phyloP scores from a whole-genome alignment of 2,329 filamentous ascomycete species.

The Parafenestella ontariensis region DNA sequence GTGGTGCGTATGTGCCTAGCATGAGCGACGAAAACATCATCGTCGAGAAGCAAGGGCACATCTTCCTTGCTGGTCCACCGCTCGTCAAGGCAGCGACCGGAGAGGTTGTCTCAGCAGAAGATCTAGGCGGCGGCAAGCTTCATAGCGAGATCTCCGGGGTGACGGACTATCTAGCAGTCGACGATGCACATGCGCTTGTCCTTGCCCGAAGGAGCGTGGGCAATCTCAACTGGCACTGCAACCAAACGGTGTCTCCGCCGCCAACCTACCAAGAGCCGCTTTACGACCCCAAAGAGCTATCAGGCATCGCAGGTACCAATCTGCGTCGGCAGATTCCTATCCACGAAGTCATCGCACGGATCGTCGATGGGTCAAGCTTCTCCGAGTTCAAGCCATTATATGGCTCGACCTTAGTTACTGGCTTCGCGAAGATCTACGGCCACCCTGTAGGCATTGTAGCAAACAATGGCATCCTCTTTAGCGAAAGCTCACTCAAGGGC shows the following conservation, averaged over 20 bases:
- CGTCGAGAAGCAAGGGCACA: slow-evolving; percentile 92
- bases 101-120: slow-evolving; percentile 88
- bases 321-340: slow-evolving; percentile 84
- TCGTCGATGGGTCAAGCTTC: slow-evolving; percentile 90
- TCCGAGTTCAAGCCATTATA: slow-evolving; percentile 95
- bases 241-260: slow-evolving; percentile 41
- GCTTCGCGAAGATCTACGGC: slow-evolving; percentile 89
- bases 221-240: slow-evolving; percentile 85
- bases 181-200: slow-evolving; percentile 89
- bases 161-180: slow-evolving; percentile 91
- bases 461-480: slow-evolving; percentile 96
- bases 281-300: slow-evolving; percentile 78
- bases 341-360: slow-evolving; percentile 88
- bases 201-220: slow-evolving; percentile 82
- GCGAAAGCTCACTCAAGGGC: slow-evolving; percentile 86
- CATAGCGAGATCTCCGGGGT: slow-evolving; percentile 92
- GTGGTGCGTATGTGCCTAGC: slow-evolving; percentile 92
- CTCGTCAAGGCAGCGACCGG: slow-evolving; percentile 96
- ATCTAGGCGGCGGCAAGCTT: slow-evolving; percentile 86
- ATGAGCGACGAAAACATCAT: slow-evolving; percentile 99
- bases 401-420: slow-evolving; percentile 84
- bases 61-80: slow-evolving; percentile 93
- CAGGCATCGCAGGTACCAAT: slow-evolving; percentile 89
- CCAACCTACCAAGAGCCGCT: slow-evolving; percentile 74
- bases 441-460: slow-evolving; percentile 91